Conservation (phyloP, 768 basidiomycete species). For the Lyophyllum decastes region DNA sequence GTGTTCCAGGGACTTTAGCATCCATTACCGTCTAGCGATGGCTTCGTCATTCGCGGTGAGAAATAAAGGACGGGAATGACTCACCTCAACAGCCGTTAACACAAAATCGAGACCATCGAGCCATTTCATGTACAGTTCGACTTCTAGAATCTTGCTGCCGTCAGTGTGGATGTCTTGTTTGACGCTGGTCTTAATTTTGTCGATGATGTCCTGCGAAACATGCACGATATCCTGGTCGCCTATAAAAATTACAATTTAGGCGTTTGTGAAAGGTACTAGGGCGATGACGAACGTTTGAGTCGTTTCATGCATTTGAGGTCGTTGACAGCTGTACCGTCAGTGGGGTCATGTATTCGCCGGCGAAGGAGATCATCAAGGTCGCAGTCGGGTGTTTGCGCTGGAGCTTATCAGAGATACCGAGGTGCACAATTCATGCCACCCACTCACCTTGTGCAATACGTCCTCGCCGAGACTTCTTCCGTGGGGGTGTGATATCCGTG, state of each 20-base stretch:
- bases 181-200: conserved; percentile 31
- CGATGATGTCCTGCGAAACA: conserved; percentile 33
- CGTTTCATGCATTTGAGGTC: conserved; percentile 20
- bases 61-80: conserved; percentile 7
- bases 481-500: conserved; percentile 20
- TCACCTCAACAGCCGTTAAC: conserved; percentile 36
- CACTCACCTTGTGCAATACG: conserved; percentile 10
- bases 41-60: not conserved
- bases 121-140: conserved; percentile 46
- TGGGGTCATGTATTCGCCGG: conserved; percentile 10
- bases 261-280: no score
- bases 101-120: conserved; percentile 39
- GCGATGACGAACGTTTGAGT: conserved; percentile 13
- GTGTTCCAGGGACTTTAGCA: conserved; percentile 37
- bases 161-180: conserved; percentile 27
- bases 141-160: conserved; percentile 35
- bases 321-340: conserved; percentile 13
- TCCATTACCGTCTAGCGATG: conserved; percentile 32
- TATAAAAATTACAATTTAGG: not conserved
- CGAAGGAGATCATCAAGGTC: conserved; percentile 20
- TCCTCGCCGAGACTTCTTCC: conserved; percentile 18
- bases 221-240: conserved; percentile 20
- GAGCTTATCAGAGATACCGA: not conserved
- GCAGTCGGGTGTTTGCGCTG: conserved; percentile 13
- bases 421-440: not conserved